Base-by-base conservation (phyloP, 164 flowering plant genomes). In the Chimonanthus praecox region DNA sequence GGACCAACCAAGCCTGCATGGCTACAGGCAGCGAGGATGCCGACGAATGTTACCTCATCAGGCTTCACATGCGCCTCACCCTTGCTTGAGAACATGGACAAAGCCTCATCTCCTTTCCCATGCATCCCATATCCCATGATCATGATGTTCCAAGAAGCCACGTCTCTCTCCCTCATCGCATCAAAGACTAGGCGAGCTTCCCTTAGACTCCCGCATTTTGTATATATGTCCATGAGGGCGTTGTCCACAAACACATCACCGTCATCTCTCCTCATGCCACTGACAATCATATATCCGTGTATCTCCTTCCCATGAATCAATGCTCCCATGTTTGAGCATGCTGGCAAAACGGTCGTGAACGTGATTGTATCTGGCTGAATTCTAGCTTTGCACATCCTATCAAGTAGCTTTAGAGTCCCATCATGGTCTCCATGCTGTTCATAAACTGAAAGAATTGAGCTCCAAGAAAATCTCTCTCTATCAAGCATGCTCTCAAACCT, bases 121-220 rank as follows among this genome's bases (percentile, higher is more conserved):
- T 88, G 87, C 85, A 87, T 73, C 7, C 87, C 96, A 80, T 89
- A 87, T 8, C 96, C 90, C 85, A 77, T 79, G 51, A 89, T 90
- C 88, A 91, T 87, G 68, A 89, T 90, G 75, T 89, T 90, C 93
- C 96, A 90, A n/a, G 96, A 90, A 3, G 88, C 93, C 49, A 82
- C 79, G 77, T 87, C 92, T 76, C 71, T 86, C 20, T 72, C 7
- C 20, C 54, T 67, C 85, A 85, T 87, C 76, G 64, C 75, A 51
- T 84, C 80, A 62, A 91, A 91, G 44, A 88, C 81, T 73, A 75
- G 18, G 5, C 47, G 77, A 63, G 94, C 92, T 72, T 88, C 88
- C 20, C 75, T 78, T 82, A 87, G 64, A 70, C 87, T 81, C 68
- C 97, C 94, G 76, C 97, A 91, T 80, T 91, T 90, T 49, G 85